These are phyloP conservation scores for Colletotrichum sp. DNA, from an alignment of 2,329 filamentous ascomycete species.

Conservation along the genomic window DNA sequence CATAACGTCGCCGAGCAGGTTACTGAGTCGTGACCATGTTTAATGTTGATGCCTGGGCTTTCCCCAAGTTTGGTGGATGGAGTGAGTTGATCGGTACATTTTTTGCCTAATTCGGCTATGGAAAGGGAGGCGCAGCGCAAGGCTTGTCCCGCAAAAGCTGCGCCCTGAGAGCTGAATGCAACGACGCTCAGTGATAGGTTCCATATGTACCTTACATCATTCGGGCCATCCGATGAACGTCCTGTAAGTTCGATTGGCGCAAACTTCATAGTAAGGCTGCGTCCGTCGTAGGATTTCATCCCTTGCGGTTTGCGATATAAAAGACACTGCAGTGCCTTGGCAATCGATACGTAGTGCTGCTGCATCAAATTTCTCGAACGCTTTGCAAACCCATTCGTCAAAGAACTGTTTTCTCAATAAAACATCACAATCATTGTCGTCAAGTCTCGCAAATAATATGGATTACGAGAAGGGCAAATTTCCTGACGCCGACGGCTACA, in stretches of 20 bases:
- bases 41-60: neutral
- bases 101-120: neutral
- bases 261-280: neutral
- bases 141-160: neutral
- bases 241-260: neutral
- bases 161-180: neutral
- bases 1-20: neutral
- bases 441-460: neutral
- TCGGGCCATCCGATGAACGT: neutral
- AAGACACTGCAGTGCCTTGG: neutral
- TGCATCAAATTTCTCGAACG: neutral
- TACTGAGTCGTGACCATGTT: neutral
- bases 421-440: neutral
- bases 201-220: neutral
- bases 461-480: neutral
- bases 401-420: accelerated
- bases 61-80: neutral
- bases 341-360: neutral
- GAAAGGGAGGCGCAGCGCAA: neutral
- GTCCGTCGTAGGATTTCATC: neutral
- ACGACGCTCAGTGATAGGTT: neutral
- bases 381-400: neutral
- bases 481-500: neutral
- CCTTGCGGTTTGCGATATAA: neutral
- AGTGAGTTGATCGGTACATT: neutral